Conservation (phyloP, 805 yeast genomes). For the Wickerhamomyces mucosus region DNA sequence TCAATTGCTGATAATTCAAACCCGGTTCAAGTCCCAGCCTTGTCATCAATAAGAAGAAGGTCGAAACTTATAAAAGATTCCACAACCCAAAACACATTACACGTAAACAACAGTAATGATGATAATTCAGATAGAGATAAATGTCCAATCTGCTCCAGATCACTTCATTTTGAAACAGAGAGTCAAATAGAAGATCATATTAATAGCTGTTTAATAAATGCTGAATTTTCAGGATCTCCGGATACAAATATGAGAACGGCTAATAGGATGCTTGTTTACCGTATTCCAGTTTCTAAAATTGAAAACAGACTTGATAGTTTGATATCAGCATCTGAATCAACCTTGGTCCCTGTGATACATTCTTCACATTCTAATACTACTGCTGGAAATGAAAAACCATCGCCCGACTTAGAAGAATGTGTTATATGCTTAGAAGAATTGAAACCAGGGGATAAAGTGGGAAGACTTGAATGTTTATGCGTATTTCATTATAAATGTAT, state of each 20-base stretch:
- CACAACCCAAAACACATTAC: constrained; percentile 3
- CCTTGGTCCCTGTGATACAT: no score
- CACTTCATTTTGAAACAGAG: constrained; percentile 7
- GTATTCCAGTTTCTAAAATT: constrained; percentile 20
- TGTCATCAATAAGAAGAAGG: neutral
- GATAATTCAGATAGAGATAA: constrained; percentile 23
- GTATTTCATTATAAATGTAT: constrained; percentile 90
- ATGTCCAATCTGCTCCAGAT: constrained; percentile 33
- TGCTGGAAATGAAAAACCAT: constrained; percentile 5
- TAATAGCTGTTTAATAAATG: constrained; percentile 49
- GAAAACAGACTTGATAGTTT: constrained; percentile 11
- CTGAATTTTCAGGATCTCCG: constrained; percentile 57
- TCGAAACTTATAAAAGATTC: constrained; percentile 5
- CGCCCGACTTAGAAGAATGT: constrained; percentile 54
- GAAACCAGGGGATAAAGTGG: constrained; percentile 79
- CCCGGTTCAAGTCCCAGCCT: constrained; percentile 7
- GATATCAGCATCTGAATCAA: no score
- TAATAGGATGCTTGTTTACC: constrained; percentile 83
- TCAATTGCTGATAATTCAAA: constrained; percentile 3
- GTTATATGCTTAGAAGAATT: constrained; percentile 91
- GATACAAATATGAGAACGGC: constrained; percentile 39
- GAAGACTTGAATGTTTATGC: constrained; percentile 87
- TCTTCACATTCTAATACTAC: constrained; percentile 18
- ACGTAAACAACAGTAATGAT: constrained; percentile 8
- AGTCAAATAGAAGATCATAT: constrained; percentile 53